Base-by-base conservation (phyloP, 2,329 filamentous ascomycete species). In the Alternaria brassicicola region DNA sequence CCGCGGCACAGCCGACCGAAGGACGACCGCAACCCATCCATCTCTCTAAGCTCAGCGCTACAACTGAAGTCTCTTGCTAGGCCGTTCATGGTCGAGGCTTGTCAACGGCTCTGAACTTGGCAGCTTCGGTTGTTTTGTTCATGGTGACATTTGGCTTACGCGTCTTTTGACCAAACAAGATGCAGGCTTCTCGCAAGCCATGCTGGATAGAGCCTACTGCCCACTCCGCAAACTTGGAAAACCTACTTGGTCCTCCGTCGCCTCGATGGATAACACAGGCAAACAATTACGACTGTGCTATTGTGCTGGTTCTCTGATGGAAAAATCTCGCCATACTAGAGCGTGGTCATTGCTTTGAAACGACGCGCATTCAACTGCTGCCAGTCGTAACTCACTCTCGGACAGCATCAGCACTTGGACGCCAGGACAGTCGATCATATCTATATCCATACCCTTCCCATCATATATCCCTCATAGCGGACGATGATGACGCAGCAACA, bases 1-100 rank as follows among this genome's bases (percentile, higher is more conserved):
- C 53, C 53, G 31, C 42, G 19, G 43, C 57, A 59, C 53, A 59
- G 57, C 57, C 53, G 51, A 28, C 50, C 28, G 25, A 45, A 26
- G 8, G 25, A 55, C 26, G 36, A 39, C 38, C 25, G 17, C 30
- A 52, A 31, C 25, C 23, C 47, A 35, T 46, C 47, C 30, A 56
- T 35, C 19, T 33, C 39, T 35, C 53, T 23, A 35, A 36, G 47
- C 39, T 35, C 38, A 52, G n/a, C 39, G 21, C 47, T 35, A 45
- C 46, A 41, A 3, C 28, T 47, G 25, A 47, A 31, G 30, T 33
- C 43, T 21, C 19, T 25, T 6, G 19, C 30, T 47, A 47, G 30
- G 21, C 30, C 15, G 28, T n/a, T 35, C 1, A 4, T 19, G 31
- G 19, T 15, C 21, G 31, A 49, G 15, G 47, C 31, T 41, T 51